Evolutionary conservation across 345 rosid species (phyloP), one percentile per base, ranked within the genome.

Genomic region (Salix udensis): DNA sequence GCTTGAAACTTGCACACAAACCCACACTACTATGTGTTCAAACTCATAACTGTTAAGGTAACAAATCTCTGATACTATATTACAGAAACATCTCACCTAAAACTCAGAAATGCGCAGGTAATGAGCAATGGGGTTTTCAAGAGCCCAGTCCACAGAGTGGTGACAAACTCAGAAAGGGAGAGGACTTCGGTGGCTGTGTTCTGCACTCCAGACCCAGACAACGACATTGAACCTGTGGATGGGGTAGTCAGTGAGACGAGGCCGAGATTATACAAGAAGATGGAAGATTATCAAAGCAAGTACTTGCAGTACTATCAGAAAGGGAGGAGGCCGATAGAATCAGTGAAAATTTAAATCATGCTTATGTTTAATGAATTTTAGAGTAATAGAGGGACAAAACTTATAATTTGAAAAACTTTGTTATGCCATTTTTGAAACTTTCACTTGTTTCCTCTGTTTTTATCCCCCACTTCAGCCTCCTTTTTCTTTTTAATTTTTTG

Each of bases 41-140:
- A 31, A 31, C 36, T 34, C 36, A 0, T 34, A 4, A 31, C 34
- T 4, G 0, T 0, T 31, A 0, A 0, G 1, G 0, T 0, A 31
- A 31, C 5, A 31, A 31, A 31, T 0, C 2, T 34, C 0, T 34
- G 5, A 34, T 34, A 4, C 0, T 0, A 34, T 34, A 40, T 31
- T 31, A 31, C 4, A 31, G 34, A 4, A 31, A n/a, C n/a, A n/a
- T n/a, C n/a, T n/a, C n/a, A n/a, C n/a, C n/a, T n/a, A n/a, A n/a
- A n/a, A n/a, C n/a, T n/a, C n/a, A n/a, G 69, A 44, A 23, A 48
- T 61, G 26, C 77, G 71, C 36, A 85, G 90, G 85, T 85, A 71
- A 84, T 87, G 87, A 86, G 86, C 74, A 88, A 89, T 75, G 90
- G 88, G 21, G 69, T 82, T 34, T 89, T 82, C 82, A 88, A 88